phyloP scores from a whole-genome alignment of 1,139 yeast genomes.

The Schwanniomyces etchellsii region DNA sequence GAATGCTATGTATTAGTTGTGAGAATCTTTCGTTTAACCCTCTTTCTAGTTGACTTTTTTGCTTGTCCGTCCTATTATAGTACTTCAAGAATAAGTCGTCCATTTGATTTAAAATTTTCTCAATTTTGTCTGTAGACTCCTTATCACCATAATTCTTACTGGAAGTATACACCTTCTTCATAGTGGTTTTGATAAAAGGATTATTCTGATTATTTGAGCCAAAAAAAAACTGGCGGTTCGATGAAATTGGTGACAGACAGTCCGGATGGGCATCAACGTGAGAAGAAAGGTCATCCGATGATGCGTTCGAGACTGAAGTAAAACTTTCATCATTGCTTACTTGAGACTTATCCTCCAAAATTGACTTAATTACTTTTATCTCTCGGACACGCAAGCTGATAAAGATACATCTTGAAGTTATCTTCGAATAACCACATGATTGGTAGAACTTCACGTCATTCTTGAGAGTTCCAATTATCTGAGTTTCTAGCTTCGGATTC shows the following conservation, averaged over 20 bases:
- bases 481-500: slow-evolving; percentile 47
- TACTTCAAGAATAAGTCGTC: slow-evolving; percentile 16
- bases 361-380: slow-evolving; percentile 46
- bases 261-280: too few species aligned
- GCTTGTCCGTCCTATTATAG: slow-evolving; percentile 1
- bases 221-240: too few species aligned
- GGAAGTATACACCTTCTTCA: slow-evolving; percentile 33
- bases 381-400: slow-evolving; percentile 54
- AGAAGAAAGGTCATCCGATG: too few species aligned
- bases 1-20: slow-evolving; percentile 11
- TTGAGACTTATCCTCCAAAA: slow-evolving; percentile 3
- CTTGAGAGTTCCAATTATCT: slow-evolving; percentile 49
- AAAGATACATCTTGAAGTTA: slow-evolving; percentile 33
- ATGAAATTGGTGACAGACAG: too few species aligned
- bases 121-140: slow-evolving; percentile 20
- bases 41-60: slow-evolving; percentile 4
- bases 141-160: slow-evolving; percentile 27
- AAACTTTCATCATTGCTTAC: too few species aligned
- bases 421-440: slow-evolving; percentile 23
- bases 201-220: too few species aligned
- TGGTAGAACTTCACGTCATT: slow-evolving; percentile 44
- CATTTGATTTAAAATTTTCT: slow-evolving; percentile 21
- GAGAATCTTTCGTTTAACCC: slow-evolving; percentile 17
- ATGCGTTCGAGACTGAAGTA: too few species aligned
- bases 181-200: slow-evolving; percentile 22